Conservation (phyloP, 148 eudicot species). For the Rhododendron ovatum region DNA sequence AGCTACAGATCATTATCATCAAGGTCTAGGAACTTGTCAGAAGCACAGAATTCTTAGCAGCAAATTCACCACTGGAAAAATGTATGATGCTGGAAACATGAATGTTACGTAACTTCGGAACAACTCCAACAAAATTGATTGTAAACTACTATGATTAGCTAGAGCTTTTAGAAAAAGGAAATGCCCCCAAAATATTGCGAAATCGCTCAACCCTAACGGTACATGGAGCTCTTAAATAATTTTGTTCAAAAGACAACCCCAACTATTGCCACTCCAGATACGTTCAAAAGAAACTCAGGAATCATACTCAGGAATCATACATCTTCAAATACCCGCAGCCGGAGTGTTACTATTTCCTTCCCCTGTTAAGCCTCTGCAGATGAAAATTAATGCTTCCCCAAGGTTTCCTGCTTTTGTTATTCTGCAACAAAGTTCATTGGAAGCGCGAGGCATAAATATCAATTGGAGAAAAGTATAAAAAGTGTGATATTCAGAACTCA, state of each 20-base stretch:
- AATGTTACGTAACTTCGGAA: background rate
- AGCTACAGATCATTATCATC: background rate
- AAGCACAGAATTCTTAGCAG: background rate
- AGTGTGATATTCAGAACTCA: background rate
- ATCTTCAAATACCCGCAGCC: background rate
- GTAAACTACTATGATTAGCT: background rate
- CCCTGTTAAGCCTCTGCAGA: constrained; percentile 79
- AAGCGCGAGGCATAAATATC: background rate
- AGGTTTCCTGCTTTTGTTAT: constrained; percentile 42
- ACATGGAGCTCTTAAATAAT: background rate
- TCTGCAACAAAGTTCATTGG: constrained; percentile 32
- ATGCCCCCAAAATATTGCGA: background rate
- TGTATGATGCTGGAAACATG: background rate
- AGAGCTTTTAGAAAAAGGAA: background rate
- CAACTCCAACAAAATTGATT: background rate
- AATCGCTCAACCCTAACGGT: background rate
- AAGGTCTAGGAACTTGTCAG: background rate
- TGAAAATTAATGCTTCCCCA: constrained; percentile 83
- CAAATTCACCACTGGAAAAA: background rate
- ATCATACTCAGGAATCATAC: background rate
- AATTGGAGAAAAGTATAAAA: background rate
- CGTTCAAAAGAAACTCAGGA: background rate
- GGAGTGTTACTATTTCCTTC: constrained; percentile 45
- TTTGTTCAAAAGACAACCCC: background rate
- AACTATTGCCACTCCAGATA: background rate